Base-by-base conservation (phyloP, 768 basidiomycete genomes). In the Mycena vitilis region DNA sequence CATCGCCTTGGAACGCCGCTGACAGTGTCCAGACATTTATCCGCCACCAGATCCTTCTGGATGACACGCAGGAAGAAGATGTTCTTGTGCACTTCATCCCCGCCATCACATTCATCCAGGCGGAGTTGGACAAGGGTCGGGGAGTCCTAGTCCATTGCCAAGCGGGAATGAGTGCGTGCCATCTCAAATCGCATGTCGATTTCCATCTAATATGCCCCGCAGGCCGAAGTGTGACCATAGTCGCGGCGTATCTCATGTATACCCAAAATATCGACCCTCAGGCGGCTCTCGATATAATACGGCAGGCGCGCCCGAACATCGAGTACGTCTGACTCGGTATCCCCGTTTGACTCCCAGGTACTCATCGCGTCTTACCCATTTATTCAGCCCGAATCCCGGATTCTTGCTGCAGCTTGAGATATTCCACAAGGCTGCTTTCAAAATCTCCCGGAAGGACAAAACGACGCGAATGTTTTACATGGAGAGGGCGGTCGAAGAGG, bases 91-190 rank as follows among this genome's bases (percentile, higher is more conserved):
- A 95, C 73, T 83, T 98, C 67, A 81, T 94, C 13, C 88, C 91
- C 1, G 88, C 91, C 4, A 94, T 96, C 63, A 87, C 90, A 6
- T 96, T 95, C 81, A 95, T 98, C 52, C 85, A 93, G 69, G 85
- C 86, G 15, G 92, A 95, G 72, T 78, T 96, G 4, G 86, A 90
- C 76, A 92, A 91, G 73, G 89, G 87, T 0, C 81, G 90, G 37
- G 91, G 91, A 1, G 91, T 98, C 2, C 81, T 97, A 22, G 93
- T 98, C 0, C 96, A 98, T 78, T 97, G 96, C 75, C 91, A 94
- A 65, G 95, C 94, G 25, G 96, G 96, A 30, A 84, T 95, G 79
- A 95, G 94, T 94, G 79, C 77, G 92, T 86, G 5, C 69, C 54
- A 15, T 23, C 15, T 34, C 59, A 20, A 38, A 42, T 48, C 7